These are phyloP conservation scores for Hanseniaspora guilliermondii DNA, from an alignment of 805 yeast species.

Conservation along the genomic window DNA sequence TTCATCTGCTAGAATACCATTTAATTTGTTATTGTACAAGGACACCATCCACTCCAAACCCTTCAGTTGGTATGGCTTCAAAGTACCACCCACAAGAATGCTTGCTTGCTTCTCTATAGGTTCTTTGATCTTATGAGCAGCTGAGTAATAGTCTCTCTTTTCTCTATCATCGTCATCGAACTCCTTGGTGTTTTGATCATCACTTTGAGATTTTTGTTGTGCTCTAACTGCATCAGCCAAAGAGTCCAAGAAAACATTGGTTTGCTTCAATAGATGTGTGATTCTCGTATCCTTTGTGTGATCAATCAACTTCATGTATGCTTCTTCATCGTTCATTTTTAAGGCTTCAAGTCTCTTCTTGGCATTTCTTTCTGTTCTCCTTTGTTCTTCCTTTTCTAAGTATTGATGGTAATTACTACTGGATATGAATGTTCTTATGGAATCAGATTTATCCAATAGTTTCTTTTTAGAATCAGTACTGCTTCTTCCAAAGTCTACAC, in stretches of 20 bases:
- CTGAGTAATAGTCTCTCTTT: conserved; percentile 67
- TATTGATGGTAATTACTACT: conserved; percentile 31
- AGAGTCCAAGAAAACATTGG: conserved; percentile 64
- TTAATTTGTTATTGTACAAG: conserved; percentile 79
- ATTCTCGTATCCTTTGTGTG: conserved; percentile 81
- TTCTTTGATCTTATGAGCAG: conserved; percentile 66
- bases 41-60: conserved; percentile 99
- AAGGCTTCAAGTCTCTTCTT: conserved; percentile 77
- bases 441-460: conserved; percentile 18
- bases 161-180: conserved; percentile 40
- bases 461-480: conserved; percentile 23
- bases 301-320: conserved; percentile 68
- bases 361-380: conserved; percentile 66
- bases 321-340: conserved; percentile 80
- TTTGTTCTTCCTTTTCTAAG: conserved; percentile 64
- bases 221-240: conserved; percentile 67
- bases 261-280: conserved; percentile 69
- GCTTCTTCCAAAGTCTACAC: conserved; percentile 29
- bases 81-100: conserved; percentile 60
- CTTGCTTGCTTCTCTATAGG: conserved; percentile 53
- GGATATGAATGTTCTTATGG: background rate
- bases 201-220: conserved; percentile 37
- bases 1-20: conserved; percentile 97
- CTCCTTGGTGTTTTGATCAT: conserved; percentile 27
- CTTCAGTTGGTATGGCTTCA: conserved; percentile 74